Evolutionary conservation across 2,329 filamentous ascomycete genomes (phyloP), one percentile per base, ranked within the genome.

Genomic region (Trichoderma harzianum): DNA sequence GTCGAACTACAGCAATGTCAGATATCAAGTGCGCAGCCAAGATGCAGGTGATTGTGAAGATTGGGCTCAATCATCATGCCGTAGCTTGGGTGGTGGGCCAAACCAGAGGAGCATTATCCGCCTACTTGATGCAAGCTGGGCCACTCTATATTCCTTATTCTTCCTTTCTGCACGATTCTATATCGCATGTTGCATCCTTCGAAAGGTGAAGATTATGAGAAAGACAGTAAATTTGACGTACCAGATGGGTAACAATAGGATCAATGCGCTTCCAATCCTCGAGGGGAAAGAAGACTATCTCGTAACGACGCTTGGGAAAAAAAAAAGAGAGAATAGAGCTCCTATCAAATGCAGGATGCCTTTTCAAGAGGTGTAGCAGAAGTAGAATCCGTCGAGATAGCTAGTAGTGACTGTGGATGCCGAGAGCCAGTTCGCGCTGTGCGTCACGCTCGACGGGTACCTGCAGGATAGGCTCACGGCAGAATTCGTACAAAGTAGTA

Each of bases 401-500:
- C 34, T 18, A 16, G 6, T 26, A 7, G 16, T 24, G 28, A n/a
- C 34, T 66, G 36, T 53, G 14, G 69, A 55, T 71, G 43, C n/a
- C 28, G 18, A 18, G 24, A 39, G 61, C 24, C 30, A 60, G 57
- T 70, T 75, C 55, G 73, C 65, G 63, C 75, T 61, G 70, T 72
- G 75, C 75, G 74, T 39, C 55, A 69, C 74, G 71, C 75, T 74
- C 74, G 74, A 74, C 76, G 74, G 76, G 76, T 76, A 76, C 72
- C 74, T 77, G 74, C 75, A 74, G 70, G 62, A 73, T 73, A 75
- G 77, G 77, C 74, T 58, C 72, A 70, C 73, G 68, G 74, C 78
- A 80, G 78, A 64, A 72, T 67, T 73, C 57, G 66, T 62, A 14
- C 28, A 53, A 32, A 51, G 24, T 36, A n/a, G 28, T 36, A n/a